Percentiles rank a stretch among this genome's conserved stretches.
These are phyloP conservation scores for Ceratocystis alfenasii DNA, from an alignment of 2,329 filamentous ascomycete genomes.

Conservation along the genomic window DNA sequence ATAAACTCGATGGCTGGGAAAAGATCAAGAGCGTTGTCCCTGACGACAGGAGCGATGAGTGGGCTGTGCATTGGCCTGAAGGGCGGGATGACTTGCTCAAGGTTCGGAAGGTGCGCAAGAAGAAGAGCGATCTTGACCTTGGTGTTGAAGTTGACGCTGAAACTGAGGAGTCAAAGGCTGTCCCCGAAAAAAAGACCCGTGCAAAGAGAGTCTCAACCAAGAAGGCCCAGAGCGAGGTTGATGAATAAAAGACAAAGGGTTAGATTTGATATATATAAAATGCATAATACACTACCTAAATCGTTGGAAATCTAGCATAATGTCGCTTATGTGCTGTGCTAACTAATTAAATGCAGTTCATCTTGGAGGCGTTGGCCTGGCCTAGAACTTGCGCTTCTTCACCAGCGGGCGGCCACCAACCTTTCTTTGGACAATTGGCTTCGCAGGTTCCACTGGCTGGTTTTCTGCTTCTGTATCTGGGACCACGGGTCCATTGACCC, in stretches of 20 bases:
- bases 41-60: conserved; percentile 31
- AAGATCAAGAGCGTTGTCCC: conserved; percentile 66
- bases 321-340: neutral
- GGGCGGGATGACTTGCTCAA: conserved; percentile 85
- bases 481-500: neutral
- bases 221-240: neutral
- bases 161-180: neutral
- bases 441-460: neutral
- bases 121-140: conserved; percentile 28
- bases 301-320: neutral
- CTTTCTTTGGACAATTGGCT: conserved; percentile 12
- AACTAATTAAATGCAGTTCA: neutral
- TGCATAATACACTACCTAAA: neutral
- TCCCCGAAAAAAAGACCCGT: neutral
- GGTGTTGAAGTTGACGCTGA: neutral
- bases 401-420: conserved; percentile 16
- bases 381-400: conserved; percentile 21
- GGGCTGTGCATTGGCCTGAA: conserved; percentile 50
- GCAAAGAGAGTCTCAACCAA: neutral
- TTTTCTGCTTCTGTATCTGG: neutral
- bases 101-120: conserved; percentile 60
- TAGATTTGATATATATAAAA: neutral
- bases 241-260: neutral
- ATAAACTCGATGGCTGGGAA: conserved; percentile 70
- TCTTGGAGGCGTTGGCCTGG: neutral